Conservation (phyloP, 148 eudicot genomes). For the Vaccinium myrtillus region DNA sequence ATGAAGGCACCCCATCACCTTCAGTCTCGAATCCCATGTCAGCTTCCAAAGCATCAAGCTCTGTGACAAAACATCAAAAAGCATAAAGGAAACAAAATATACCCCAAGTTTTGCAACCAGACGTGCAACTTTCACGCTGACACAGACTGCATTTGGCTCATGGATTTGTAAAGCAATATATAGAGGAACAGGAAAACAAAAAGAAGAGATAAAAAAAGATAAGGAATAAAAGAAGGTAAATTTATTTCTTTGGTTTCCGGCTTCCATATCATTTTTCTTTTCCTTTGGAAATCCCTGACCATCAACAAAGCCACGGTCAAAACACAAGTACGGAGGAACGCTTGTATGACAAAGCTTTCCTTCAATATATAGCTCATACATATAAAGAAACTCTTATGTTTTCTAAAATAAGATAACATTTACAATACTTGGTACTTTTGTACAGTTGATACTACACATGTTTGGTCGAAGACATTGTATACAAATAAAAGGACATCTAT, state of each 20-base stretch:
- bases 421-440: background rate
- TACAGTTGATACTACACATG: background rate
- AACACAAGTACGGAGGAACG: background rate
- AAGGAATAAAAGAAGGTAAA: background rate
- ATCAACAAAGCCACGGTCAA: background rate
- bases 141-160: background rate
- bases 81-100: background rate
- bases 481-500: background rate
- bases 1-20: conserved; percentile 77
- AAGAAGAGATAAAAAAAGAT: background rate
- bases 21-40: conserved; percentile 81
- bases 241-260: background rate
- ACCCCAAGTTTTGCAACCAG: background rate
- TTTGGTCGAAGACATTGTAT: background rate
- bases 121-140: background rate
- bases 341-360: background rate
- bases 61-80: conserved; percentile 28
- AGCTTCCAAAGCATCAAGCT: conserved; percentile 87
- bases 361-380: background rate
- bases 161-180: background rate
- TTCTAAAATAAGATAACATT: background rate
- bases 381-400: background rate
- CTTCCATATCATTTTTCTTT: background rate
- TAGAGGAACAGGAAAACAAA: background rate
- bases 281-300: background rate